Percentiles rank a stretch among this genome's conserved stretches.
Conservation (phyloP, 371 early-diverging fungal species). For the Rhizopus delemar region DNA sequence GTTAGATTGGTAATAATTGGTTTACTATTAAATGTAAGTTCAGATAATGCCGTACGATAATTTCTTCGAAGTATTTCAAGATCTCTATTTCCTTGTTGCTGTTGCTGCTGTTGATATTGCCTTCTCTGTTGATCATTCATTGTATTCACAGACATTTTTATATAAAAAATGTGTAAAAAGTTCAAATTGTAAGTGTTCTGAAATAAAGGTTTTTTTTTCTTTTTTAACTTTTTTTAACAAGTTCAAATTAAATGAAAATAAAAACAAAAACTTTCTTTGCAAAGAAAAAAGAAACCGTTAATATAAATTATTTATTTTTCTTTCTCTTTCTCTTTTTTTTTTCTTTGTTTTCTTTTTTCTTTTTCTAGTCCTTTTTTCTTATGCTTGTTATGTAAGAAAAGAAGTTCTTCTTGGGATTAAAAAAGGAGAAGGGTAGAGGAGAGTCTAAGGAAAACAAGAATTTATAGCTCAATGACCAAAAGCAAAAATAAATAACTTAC, state of each 20-base stretch:
- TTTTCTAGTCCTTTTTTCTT: not conserved
- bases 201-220: not conserved
- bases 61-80: slow-evolving; percentile 38
- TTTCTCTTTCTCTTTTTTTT: not conserved
- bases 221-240: not conserved
- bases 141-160: slow-evolving; percentile 6
- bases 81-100: slow-evolving; percentile 14
- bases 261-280: slow-evolving; percentile 3
- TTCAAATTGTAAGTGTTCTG: not conserved
- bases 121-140: slow-evolving; percentile 8
- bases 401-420: not conserved
- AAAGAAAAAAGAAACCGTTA: slow-evolving; percentile 3
- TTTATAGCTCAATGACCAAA: no score
- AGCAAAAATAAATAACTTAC: not conserved
- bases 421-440: not conserved
- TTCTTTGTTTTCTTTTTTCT: not conserved
- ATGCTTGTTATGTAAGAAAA: not conserved
- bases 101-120: slow-evolving; percentile 19
- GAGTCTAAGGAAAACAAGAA: no score
- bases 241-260: not conserved
- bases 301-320: slow-evolving; percentile 4
- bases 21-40: slow-evolving; percentile 87
- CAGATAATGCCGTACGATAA: slow-evolving; percentile 45
- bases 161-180: not conserved
- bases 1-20: slow-evolving; percentile 91